Conservation (phyloP, 2,329 filamentous ascomycete species). For the Didymella arachidicola region DNA sequence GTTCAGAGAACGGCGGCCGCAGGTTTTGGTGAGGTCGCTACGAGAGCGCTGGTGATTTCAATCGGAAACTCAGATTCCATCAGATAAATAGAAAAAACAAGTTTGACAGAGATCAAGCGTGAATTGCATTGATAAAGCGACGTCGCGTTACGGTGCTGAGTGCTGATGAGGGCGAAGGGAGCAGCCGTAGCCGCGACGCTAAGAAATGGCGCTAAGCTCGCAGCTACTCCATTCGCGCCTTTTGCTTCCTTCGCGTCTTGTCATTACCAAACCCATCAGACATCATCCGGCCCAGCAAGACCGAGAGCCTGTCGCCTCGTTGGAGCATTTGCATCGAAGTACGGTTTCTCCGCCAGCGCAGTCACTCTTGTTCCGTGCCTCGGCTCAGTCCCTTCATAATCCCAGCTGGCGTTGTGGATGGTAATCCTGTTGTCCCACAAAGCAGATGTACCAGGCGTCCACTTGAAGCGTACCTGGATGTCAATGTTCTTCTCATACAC, state of each 20-base stretch:
- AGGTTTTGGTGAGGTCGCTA: neutral
- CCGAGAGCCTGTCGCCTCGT: constrained; percentile 72
- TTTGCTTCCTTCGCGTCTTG: constrained; percentile 13
- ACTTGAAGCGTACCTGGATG: constrained; percentile 75
- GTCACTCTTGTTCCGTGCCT: constrained; percentile 77
- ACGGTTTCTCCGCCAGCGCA: constrained; percentile 73
- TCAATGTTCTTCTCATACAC: constrained; percentile 75
- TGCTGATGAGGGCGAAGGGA: constrained; percentile 4
- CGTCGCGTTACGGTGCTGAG: constrained; percentile 1
- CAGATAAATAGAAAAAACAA: neutral
- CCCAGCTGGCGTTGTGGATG: constrained; percentile 77
- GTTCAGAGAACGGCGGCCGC: neutral
- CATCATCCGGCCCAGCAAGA: constrained; percentile 65
- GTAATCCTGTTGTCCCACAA: constrained; percentile 79
- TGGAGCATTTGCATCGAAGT: constrained; percentile 69
- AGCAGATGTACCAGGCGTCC: constrained; percentile 71
- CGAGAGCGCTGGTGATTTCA: neutral
- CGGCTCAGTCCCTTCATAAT: constrained; percentile 72
- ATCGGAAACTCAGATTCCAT: neutral
- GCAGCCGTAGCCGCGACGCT: constrained; percentile 9
- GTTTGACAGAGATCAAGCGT: neutral
- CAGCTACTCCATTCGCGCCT: constrained; percentile 7
- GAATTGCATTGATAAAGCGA: neutral
- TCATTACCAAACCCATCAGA: constrained; percentile 44
- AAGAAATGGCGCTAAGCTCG: constrained; percentile 1